Conservation (phyloP, 2,329 filamentous ascomycete genomes). For the Exserohilum turcica region DNA sequence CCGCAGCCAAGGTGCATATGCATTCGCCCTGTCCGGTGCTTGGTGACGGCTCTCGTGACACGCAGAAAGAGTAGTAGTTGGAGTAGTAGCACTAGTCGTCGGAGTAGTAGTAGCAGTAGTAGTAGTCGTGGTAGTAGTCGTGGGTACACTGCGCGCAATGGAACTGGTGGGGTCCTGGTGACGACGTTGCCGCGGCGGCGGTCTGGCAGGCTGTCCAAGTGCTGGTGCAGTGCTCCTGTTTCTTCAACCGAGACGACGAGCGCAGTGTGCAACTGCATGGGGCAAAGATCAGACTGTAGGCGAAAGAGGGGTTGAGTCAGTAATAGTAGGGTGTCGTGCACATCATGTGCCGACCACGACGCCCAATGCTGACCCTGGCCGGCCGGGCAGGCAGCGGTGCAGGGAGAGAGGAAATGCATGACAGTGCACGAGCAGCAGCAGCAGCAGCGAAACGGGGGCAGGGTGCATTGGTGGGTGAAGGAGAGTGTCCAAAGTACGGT, state of each 20-base stretch:
- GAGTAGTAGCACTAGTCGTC: too few species aligned
- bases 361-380: not conserved
- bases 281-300: not conserved
- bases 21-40: not conserved
- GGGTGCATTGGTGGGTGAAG: not conserved
- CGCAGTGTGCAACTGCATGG: not conserved
- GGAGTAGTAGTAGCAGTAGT: too few species aligned
- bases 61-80: slow-evolving; percentile 2
- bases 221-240: not conserved
- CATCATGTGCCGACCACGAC: not conserved
- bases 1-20: slow-evolving; percentile 8
- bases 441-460: not conserved
- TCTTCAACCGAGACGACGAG: not conserved
- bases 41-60: slow-evolving; percentile 4
- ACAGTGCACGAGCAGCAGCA: too few species aligned
- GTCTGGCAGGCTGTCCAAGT: not conserved
- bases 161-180: not conserved
- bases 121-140: too few species aligned
- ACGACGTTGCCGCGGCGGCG: not conserved
- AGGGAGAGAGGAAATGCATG: not conserved
- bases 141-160: slow-evolving; percentile 6
- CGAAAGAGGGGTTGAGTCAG: not conserved
- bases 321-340: slow-evolving; percentile 4
- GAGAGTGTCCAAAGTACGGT: not conserved
- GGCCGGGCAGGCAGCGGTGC: not conserved